Base-by-base conservation (phyloP, 2,329 filamentous ascomycete species). In the Grosmannia clavigera region DNA sequence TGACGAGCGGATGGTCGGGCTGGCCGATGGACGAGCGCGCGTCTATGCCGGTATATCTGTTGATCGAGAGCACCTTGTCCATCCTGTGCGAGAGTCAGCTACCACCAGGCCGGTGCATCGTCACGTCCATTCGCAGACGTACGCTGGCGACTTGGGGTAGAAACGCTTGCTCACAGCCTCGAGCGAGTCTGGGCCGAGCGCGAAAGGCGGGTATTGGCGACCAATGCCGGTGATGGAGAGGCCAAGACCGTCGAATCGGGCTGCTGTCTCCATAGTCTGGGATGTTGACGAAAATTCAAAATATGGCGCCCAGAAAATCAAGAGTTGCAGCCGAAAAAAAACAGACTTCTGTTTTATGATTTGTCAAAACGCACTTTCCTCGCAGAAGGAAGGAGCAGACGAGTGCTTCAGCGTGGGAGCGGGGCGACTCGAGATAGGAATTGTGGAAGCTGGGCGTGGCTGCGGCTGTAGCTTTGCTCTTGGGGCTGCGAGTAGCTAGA, bases 31-130 rank as follows among this genome's bases (percentile, higher is more conserved):
- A 83, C 14, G 83, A 83, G 58, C 84, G 80, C 38, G 75, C 73
- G 58, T 85, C 83, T 62, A 86, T 86, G 62, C 84, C 84, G 1
- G 84, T 87, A 65, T 77, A 85, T 60, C 77, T 75, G 71, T 86
- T 87, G 68, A 86, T 85, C 19, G 76, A 74, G 59, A 83, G 76
- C 31, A 86, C 78, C 67, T 86, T 86, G 62, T 75, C 75, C 78
- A 86, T 83, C 40, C 82, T 86, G 31, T 40, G 11, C 27, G 48
- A 55, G 27, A 43, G 57, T 19, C 11, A 27, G 27, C 29, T 2
- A 14, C 7, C 29, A 35, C 38, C 38, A 14, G 38, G 12, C 12
- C 38, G 9, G 22, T 38, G 3, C 35, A 38, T 14, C 10, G 35
- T 12, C 12, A 9, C 35, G 9, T 2, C 10, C 35, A 9, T 14